Evolutionary conservation across 1,284 basidiomycete genomes (phyloP).

Genomic region (Inonotus hispidus): DNA sequence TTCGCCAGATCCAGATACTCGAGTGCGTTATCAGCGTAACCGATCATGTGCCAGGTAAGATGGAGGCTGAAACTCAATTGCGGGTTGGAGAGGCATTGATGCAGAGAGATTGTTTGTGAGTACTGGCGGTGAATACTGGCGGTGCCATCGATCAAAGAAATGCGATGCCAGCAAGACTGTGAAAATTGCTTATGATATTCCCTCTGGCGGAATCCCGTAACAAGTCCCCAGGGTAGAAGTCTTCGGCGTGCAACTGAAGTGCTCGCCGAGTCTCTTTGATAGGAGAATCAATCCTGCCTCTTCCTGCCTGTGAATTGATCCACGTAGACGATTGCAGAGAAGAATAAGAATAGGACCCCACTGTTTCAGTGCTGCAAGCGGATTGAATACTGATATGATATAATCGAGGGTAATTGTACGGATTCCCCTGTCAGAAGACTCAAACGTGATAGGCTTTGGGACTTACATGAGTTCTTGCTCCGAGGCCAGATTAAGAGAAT

Average conservation of each 20-base stretch:
- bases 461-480: neutral
- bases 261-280: conserved; percentile 3
- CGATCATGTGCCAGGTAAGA: no score
- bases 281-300: conserved; percentile 6
- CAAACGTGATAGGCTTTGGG: conserved; percentile 14
- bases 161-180: neutral
- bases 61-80: no score
- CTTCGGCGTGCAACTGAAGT: conserved; percentile 6
- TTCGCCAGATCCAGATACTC: no score
- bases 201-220: neutral
- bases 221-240: no score
- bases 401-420: neutral
- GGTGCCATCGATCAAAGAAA: no score
- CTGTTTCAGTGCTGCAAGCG: conserved; percentile 1
- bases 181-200: no score
- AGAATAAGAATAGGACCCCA: neutral
- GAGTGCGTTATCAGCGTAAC: no score
- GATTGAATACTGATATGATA: neutral
- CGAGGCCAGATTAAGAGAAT: neutral
- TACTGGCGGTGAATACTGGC: no score
- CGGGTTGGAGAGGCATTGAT: no score
- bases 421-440: neutral
- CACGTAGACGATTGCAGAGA: no score
- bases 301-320: neutral
- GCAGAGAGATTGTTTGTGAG: no score